Conservation (phyloP, 2,329 filamentous ascomycete species). For the Aspergillus felis region DNA sequence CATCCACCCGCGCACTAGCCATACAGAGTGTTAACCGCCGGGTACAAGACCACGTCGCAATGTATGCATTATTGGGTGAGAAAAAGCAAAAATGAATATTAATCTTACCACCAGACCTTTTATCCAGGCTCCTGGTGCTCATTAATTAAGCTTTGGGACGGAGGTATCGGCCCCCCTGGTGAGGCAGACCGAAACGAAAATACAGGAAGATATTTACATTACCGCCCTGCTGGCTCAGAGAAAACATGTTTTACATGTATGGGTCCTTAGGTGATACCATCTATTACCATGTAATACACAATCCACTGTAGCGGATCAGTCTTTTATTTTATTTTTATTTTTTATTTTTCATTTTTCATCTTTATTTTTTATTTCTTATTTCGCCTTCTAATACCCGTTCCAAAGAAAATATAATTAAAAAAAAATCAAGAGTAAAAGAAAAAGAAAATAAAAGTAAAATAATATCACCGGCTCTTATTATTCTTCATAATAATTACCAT, state of each 20-base stretch:
- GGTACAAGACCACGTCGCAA: neutral
- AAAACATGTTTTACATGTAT: slow-evolving; percentile 7
- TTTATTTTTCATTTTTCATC: neutral
- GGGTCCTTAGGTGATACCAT: neutral
- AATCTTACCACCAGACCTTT: slow-evolving; percentile 7
- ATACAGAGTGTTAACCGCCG: neutral
- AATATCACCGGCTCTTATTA: neutral
- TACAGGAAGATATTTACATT: neutral
- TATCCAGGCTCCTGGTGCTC: slow-evolving; percentile 14
- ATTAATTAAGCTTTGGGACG: slow-evolving; percentile 25
- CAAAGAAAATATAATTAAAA: neutral
- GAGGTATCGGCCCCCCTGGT: slow-evolving; percentile 19
- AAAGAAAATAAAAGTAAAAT: neutral
- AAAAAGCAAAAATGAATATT: slow-evolving; percentile 2
- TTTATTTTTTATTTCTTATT: neutral
- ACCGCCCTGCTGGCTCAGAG: slow-evolving; percentile 6
- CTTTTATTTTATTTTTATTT: neutral
- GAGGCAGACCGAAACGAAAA: slow-evolving; percentile 11
- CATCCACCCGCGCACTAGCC: neutral
- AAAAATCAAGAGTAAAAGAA: neutral
- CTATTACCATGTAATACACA: neutral
- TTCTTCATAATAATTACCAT: slow-evolving; percentile 3
- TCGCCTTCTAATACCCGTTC: neutral
- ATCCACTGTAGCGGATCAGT: neutral
- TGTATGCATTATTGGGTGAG: neutral